Conservation (phyloP, 768 basidiomycete genomes). For the Macrolepiota albuminosa region DNA sequence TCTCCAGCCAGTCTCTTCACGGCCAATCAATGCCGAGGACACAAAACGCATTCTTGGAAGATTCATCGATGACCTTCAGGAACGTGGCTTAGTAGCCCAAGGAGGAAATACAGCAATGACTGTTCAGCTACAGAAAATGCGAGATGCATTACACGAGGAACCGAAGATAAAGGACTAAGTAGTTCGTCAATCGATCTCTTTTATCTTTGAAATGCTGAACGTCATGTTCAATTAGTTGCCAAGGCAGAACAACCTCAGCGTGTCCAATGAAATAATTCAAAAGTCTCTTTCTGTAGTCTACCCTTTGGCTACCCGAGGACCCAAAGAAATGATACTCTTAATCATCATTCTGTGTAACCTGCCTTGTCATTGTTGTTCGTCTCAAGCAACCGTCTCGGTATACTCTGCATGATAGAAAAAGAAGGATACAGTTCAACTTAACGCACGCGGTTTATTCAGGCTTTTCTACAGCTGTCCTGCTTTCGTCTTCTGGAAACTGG, state of each 20-base stretch:
- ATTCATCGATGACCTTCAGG: constrained; percentile 48
- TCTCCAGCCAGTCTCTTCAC: constrained; percentile 32
- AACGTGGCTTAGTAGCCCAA: constrained; percentile 40
- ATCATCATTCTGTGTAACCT: not conserved
- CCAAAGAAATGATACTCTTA: not conserved
- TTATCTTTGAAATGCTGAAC: not conserved
- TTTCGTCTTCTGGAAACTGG: no score
- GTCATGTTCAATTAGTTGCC: not conserved
- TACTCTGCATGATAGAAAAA: not conserved
- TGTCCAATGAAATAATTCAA: not conserved
- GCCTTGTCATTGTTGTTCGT: not conserved
- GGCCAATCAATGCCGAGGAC: constrained; percentile 33
- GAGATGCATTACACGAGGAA: constrained; percentile 48
- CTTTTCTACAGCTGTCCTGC: not conserved
- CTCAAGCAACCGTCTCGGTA: not conserved
- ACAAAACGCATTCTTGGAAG: constrained; percentile 36
- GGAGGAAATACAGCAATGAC: constrained; percentile 52
- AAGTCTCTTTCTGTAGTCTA: not conserved
- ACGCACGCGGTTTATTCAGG: not conserved
- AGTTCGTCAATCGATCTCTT: not conserved
- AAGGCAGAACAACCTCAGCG: not conserved
- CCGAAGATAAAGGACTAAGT: constrained; percentile 25
- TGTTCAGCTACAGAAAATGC: constrained; percentile 55
- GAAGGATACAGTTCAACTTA: not conserved
- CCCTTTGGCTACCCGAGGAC: not conserved